Conservation (phyloP, 371 early-diverging fungal species). For the Rozella allomycis region DNA sequence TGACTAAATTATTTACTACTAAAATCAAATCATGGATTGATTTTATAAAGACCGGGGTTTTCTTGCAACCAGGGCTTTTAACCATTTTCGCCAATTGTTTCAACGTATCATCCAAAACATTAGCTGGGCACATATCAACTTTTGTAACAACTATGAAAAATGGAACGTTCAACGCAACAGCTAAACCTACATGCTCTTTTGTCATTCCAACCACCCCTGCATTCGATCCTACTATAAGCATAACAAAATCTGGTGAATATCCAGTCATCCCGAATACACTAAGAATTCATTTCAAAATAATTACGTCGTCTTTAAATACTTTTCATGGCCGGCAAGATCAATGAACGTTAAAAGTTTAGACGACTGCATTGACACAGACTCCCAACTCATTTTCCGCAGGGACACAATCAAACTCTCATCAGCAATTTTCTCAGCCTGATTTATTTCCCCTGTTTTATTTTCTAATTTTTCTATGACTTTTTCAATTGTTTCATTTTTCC, state of each 20-base stretch:
- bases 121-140: conserved; percentile 47
- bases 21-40: conserved; percentile 45
- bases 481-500: too few species aligned
- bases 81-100: conserved; percentile 56
- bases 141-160: neutral
- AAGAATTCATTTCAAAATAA: too few species aligned
- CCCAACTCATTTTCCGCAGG: conserved; percentile 2
- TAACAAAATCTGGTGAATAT: conserved; percentile 2
- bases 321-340: conserved; percentile 3
- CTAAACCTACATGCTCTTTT: conserved; percentile 17
- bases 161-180: conserved; percentile 1
- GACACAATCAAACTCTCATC: too few species aligned
- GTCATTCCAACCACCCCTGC: conserved; percentile 83
- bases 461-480: too few species aligned
- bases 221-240: conserved; percentile 42
- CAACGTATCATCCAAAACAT: conserved; percentile 56
- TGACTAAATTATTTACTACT: conserved; percentile 28
- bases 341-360: conserved; percentile 1
- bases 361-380: neutral
- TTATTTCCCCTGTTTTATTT: too few species aligned
- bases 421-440: too few species aligned
- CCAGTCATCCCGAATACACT: conserved; percentile 2
- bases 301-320: conserved; percentile 3
- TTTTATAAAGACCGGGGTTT: conserved; percentile 66
- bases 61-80: conserved; percentile 68